phyloP scores from a whole-genome alignment of 1,284 basidiomycete species.

The Fomitiporia mediterranea region DNA sequence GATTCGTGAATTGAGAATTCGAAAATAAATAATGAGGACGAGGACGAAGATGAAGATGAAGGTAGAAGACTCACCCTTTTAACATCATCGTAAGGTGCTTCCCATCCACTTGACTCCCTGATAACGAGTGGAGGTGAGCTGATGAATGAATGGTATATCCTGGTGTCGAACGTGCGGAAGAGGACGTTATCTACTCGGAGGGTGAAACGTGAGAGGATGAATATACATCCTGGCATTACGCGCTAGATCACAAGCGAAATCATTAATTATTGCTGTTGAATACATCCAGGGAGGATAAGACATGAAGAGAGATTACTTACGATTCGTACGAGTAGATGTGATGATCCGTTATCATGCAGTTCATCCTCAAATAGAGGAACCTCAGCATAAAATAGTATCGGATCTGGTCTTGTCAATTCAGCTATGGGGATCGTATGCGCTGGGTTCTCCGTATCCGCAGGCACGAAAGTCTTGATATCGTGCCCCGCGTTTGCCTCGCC shows the following conservation, averaged over 20 bases:
- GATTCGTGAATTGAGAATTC: too few relatives aligned
- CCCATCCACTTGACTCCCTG: constrained; percentile 84
- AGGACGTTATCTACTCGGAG: constrained; percentile 94
- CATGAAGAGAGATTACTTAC: too few relatives aligned
- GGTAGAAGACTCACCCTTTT: constrained; percentile 54
- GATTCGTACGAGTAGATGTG: constrained; percentile 76
- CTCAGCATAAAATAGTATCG: constrained; percentile 93
- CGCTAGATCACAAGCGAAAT: constrained; percentile 48
- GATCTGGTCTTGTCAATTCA: constrained; percentile 84
- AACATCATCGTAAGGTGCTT: constrained; percentile 81
- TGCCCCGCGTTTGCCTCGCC: constrained; percentile 25
- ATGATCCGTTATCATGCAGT: constrained; percentile 90
- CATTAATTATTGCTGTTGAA: too few relatives aligned
- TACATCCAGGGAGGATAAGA: too few relatives aligned
- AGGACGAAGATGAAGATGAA: background rate
- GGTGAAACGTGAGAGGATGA: constrained; percentile 89
- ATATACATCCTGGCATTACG: constrained; percentile 96
- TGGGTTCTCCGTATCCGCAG: constrained; percentile 48
- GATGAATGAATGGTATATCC: constrained; percentile 83
- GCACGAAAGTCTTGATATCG: constrained; percentile 38
- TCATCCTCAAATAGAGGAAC: constrained; percentile 92
- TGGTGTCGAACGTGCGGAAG: constrained; percentile 87
- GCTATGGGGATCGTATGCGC: constrained; percentile 72
- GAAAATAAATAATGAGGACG: background rate
- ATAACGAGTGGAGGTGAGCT: constrained; percentile 61